Evolutionary conservation across 257 asterid genomes (phyloP), one percentile per base, ranked within the genome.

Genomic region (Ilex aquifolium): DNA sequence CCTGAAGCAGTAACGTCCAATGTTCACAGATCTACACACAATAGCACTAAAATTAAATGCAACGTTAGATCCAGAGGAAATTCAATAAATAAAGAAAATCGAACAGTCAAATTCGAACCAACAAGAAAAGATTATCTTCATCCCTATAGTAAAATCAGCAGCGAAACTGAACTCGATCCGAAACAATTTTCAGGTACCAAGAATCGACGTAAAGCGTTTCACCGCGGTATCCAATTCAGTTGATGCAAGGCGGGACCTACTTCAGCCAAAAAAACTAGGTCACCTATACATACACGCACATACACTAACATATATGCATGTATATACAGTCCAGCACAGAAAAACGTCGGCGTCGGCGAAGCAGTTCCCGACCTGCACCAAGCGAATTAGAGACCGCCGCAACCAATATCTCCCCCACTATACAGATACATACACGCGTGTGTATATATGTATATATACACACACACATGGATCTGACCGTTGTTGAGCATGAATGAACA

Each of bases 231-330:
- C 91, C 72, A 82, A 84, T 86, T 86, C 91, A 82, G 83, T 83
- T 86, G 88, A 80, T 86, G 88, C 95, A 86, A 82, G 91, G 89
- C 93, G 79, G 87, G 93, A 85, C 66, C 77, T 72, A 57, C 60
- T 64, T 63, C 72, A 80, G 72, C 71, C 61, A 32, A 3, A 57
- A n/a, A 65, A 75, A 44, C 40, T 65, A 56, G 1, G 6, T 31
- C 42, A 48, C 31, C 13, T 11, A 32, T 17, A 64, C 21, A 29
- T 32, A 56, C 56, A 63, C 71, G 16, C n/a, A 70, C 36, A 30
- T 44, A 51, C 13, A 39, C 74, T 40, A 27, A 64, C 10, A 32
- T 9, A 36, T 53, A 52, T 59, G 68, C 21, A 42, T 16, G 32
- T 63, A 72, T 60, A 27, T 2, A 42, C 39, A 44, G 27, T 21